These are phyloP conservation scores for Solanum pennellii DNA, from an alignment of 257 asterid genomes.

Conservation along the genomic window DNA sequence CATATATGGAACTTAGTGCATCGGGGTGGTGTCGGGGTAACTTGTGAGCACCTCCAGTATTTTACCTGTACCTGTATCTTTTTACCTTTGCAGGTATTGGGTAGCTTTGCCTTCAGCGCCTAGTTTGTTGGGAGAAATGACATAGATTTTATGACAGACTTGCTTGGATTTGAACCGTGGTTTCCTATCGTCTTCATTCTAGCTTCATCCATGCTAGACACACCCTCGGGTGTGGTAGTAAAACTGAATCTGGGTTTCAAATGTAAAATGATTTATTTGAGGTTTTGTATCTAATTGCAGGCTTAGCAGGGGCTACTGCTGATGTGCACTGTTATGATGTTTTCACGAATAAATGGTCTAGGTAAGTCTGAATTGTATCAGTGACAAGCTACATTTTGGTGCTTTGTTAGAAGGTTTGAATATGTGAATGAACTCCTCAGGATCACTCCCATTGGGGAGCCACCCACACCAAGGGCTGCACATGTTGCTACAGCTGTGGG, in stretches of 20 bases:
- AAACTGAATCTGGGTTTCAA: not conserved
- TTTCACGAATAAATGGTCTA: constrained; percentile 86
- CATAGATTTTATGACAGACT: not conserved
- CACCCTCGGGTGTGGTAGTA: not conserved
- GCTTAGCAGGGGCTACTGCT: constrained; percentile 98
- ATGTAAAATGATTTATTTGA: not conserved
- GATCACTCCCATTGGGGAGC: constrained; percentile 92
- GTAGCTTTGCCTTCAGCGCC: not conserved
- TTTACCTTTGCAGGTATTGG: not conserved
- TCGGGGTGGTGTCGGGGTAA: not conserved
- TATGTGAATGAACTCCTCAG: constrained; percentile 28
- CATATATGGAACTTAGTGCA: not conserved
- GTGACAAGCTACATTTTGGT: not conserved
- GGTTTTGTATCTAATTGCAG: constrained; percentile 39
- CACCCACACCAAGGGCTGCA: constrained; percentile 99
- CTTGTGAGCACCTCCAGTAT: not conserved
- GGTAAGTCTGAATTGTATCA: constrained; percentile 30
- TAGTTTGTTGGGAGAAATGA: not conserved
- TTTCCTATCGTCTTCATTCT: not conserved
- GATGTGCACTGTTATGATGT: constrained; percentile 96
- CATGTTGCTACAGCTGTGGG: constrained; percentile 99
- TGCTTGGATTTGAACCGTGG: not conserved
- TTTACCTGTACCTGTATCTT: not conserved
- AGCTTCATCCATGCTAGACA: not conserved
- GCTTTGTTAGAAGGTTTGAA: not conserved